Evolutionary conservation across 139 green algal species (phyloP), one percentile per base, ranked within the genome.

Genomic region (Pseudopediastrum boryanum): DNA sequence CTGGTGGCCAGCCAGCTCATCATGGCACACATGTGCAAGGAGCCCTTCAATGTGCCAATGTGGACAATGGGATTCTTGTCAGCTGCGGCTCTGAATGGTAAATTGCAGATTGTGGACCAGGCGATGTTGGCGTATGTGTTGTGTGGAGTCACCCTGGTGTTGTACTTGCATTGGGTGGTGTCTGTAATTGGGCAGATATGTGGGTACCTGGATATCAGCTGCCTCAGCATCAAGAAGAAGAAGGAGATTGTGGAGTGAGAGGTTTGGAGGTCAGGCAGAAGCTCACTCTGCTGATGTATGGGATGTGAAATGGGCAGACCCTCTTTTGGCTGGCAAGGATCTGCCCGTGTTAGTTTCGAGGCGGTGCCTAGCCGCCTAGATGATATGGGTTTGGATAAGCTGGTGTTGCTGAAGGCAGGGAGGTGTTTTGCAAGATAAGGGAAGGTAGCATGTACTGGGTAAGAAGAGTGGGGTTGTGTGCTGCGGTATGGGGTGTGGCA

Each of bases 21-120:
- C 75, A 90, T 98, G 83, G 89, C 88, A 8, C 94, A 98, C 87
- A 98, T 98, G 94, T 79, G 84, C 83, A 97, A 97, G 86, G 90
- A 95, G 85, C 85, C 90, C 2, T 94, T 96, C 39, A 10, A 63
- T 33, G 56, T 93, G 19, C 80, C 84, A 2, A 62, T 78, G 36
- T 87, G 88, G 84, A 76, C 85, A 3, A 63, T 88, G 8, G 31
- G 42, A 2, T 36, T 76, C 16, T 83, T 94, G 56, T 84, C 75
- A 38, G 7, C 82, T 6, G 66, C 63, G 16, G 52, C 82, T 1
- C n/a, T 81, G 9, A 89, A 89, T 71, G 72, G 36, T 25, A 35
- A 66, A 27, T 25, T 87, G 42, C 23, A 44, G 29, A 8, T 79
- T 25, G 7, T 61, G 2, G 48, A 79, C 61, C 42, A 86, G 9